phyloP scores from a whole-genome alignment of 805 yeast species.

The Candida silvatica region DNA sequence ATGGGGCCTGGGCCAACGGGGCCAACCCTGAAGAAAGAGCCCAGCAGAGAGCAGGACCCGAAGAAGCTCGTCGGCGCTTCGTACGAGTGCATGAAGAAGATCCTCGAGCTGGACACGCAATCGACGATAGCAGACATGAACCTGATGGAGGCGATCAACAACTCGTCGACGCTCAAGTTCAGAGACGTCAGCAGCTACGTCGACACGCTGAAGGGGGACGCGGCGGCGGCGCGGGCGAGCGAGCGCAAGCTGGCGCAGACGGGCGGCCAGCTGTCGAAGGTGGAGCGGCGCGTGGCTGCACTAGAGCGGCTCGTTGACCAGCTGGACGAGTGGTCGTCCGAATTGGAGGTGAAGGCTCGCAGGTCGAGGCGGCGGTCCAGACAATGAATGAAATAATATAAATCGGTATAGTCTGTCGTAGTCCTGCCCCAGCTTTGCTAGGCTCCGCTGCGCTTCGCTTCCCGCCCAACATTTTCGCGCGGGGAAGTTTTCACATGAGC shows the following conservation, averaged over 20 bases:
- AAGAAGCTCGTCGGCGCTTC: slow-evolving; percentile 17
- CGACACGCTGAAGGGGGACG: slow-evolving; percentile 13
- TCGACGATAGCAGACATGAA: slow-evolving; percentile 33
- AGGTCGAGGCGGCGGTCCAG: slow-evolving; percentile 6
- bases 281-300: slow-evolving; percentile 29
- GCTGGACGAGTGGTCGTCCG: slow-evolving; percentile 53
- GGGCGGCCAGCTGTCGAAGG: slow-evolving; percentile 12
- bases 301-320: slow-evolving; percentile 43
- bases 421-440: neutral
- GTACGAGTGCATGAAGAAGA: slow-evolving; percentile 23
- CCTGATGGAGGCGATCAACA: slow-evolving; percentile 45
- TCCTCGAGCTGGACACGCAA: slow-evolving; percentile 26
- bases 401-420: slow-evolving; percentile 4
- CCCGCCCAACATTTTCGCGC: slow-evolving; percentile 1
- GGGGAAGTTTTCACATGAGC: too few species aligned
- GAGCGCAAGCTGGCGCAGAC: slow-evolving; percentile 4
- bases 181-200: slow-evolving; percentile 35
- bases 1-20: too few species aligned
- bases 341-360: slow-evolving; percentile 37
- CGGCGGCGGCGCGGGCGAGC: slow-evolving; percentile 1
- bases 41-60: slow-evolving; percentile 16
- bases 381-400: too few species aligned
- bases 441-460: neutral
- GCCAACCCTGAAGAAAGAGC: too few species aligned
- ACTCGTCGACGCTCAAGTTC: slow-evolving; percentile 47